Evolutionary conservation across 306 rosid genomes (phyloP).

Genomic region (Potentilla sterilis): DNA sequence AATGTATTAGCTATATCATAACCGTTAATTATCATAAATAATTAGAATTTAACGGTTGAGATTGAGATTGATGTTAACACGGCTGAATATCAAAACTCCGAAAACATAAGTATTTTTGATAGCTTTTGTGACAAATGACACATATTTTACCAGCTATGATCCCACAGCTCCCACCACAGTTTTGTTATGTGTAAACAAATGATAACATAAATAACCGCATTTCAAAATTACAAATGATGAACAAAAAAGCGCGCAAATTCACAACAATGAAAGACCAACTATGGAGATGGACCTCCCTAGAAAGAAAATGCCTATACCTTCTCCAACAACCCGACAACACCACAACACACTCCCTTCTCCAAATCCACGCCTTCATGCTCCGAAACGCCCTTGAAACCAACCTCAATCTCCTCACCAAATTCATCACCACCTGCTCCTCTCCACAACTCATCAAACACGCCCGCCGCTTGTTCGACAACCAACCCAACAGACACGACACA

Average conservation of each 20-base stretch:
- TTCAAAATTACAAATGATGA: not conserved
- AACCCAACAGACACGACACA: not conserved
- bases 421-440: conserved; percentile 49
- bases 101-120: too few relatives aligned
- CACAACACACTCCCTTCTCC: conserved; percentile 35
- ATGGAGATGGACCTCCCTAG: conserved; percentile 59
- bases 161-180: too few relatives aligned
- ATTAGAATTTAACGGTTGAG: too few relatives aligned
- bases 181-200: too few relatives aligned
- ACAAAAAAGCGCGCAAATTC: not conserved
- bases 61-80: too few relatives aligned
- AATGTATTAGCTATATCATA: too few relatives aligned
- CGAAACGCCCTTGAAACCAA: conserved; percentile 52
- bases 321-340: conserved; percentile 37
- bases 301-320: conserved; percentile 52
- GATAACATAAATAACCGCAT: not conserved
- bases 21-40: too few relatives aligned
- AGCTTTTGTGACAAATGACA: too few relatives aligned
- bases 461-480: conserved; percentile 51
- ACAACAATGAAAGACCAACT: conserved; percentile 27
- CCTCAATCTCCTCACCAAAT: conserved; percentile 58
- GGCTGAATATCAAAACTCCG: too few relatives aligned
- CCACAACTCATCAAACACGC: conserved; percentile 37
- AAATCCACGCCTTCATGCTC: conserved; percentile 70
- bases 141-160: too few relatives aligned